These are phyloP conservation scores for Candida coleopterorum DNA, from an alignment of 805 yeast genomes.

Conservation along the genomic window DNA sequence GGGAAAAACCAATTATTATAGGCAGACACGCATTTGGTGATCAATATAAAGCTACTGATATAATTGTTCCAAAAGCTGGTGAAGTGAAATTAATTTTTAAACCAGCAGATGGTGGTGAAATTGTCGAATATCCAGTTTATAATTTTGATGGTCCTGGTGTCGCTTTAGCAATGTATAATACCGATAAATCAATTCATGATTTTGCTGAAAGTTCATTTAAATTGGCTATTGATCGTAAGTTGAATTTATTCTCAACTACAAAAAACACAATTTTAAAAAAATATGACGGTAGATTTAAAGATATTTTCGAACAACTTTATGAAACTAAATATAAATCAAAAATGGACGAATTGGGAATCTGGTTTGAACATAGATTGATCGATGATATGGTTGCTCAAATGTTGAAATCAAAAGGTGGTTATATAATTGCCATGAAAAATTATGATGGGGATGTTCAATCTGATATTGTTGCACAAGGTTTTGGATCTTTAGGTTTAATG, in stretches of 20 bases:
- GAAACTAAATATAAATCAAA: constrained; percentile 60
- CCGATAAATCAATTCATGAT: constrained; percentile 83
- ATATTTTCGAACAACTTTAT: constrained; percentile 79
- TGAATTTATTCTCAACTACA: constrained; percentile 83
- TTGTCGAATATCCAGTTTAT: constrained; percentile 56
- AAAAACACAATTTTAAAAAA: constrained; percentile 92
- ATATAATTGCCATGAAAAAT: constrained; percentile 92
- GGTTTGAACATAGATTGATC: constrained; percentile 95
- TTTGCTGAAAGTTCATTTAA: constrained; percentile 93
- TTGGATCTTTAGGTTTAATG: constrained; percentile 95
- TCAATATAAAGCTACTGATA: constrained; percentile 91
- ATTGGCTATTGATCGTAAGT: constrained; percentile 71
- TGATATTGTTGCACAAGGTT: constrained; percentile 97
- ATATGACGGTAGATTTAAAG: constrained; percentile 95
- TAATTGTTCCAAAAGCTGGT: constrained; percentile 77
- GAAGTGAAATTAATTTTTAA: constrained; percentile 71
- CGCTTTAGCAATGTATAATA: constrained; percentile 92
- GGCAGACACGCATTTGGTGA: constrained; percentile 98
- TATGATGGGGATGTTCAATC: constrained; percentile 98
- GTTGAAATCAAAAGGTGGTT: constrained; percentile 95
- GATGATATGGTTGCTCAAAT: constrained; percentile 99
- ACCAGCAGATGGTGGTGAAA: constrained; percentile 59
- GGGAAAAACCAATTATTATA: constrained; percentile 94
- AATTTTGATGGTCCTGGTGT: constrained; percentile 72
- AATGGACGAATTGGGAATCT: constrained; percentile 78